Base-by-base conservation (phyloP, 352 stramenopile genomes). In the Pythium dissotocum region DNA sequence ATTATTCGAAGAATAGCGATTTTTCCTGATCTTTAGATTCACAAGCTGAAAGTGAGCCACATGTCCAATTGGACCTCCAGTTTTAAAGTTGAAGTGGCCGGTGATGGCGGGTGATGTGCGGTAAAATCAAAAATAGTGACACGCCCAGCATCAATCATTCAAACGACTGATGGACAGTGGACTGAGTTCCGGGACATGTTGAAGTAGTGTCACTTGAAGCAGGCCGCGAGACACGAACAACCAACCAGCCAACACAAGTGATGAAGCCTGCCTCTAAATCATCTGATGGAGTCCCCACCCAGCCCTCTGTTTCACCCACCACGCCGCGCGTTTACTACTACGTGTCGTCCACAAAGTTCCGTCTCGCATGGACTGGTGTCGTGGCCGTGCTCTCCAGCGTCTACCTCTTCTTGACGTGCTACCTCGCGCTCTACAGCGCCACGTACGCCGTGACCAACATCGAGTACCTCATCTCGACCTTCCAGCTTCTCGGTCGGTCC, bases 381-480 rank as follows among this genome's bases (percentile, higher is more conserved):
- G 44, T 52, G 44, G 18, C 5, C 2, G 44, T 52, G 18, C 6
- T 28, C 4, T 30, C n/a, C 16, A 30, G 44, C 44, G 44, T 52
- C 4, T 52, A 18, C 16, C 16, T 52, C 6, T 52, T 28, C 44
- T 28, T 52, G 44, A 10, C 18, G 6, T 30, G 44, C 18, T 52
- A 52, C 18, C 4, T 16, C 6, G 44, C 44, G 14, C 44, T 52
- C 7, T 52, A 52, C 44, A 52, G 44, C 12, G n/a, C 44, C 16
- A 52, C n/a, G 18, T 52, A 52, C 44, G 44, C 44, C 7, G 6
- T 52, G 8, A 13, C 44, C 16, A 52, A 52, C 44, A 44, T 70
- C 18, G 24, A 48, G 24, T 75, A 71, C 63, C 70, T 62, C 52
- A 18, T 56, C 0, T 48, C 28, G 0, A 71, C 49, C 35, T 69